Evolutionary conservation across 805 yeast species (phyloP).

Genomic region (Zygoascus biomembranicola): DNA sequence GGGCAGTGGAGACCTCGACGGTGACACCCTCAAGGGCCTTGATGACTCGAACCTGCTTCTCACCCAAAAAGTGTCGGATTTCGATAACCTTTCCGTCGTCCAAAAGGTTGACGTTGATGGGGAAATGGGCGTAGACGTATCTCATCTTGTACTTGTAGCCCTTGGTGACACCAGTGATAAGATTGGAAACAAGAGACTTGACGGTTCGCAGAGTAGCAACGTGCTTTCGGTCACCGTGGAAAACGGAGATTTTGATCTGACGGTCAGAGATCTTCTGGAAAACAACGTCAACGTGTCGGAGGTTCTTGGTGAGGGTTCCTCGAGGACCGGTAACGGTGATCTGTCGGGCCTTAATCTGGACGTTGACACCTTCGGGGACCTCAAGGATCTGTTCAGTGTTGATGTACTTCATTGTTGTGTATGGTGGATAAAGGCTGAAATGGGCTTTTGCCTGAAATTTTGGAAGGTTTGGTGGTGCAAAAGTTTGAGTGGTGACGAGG

Average conservation of each 20-base stretch:
- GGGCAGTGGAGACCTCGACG: constrained; percentile 69
- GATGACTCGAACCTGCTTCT: constrained; percentile 90
- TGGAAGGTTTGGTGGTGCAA: neutral
- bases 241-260: constrained; percentile 81
- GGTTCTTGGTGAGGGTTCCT: constrained; percentile 84
- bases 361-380: constrained; percentile 88
- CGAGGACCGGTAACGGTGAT: constrained; percentile 95
- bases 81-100: constrained; percentile 76
- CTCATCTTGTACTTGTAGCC: constrained; percentile 99
- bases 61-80: constrained; percentile 99
- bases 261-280: constrained; percentile 66
- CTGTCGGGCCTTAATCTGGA: constrained; percentile 83
- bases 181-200: constrained; percentile 87
- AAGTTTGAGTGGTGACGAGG: neutral
- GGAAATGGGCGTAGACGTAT: constrained; percentile 99
- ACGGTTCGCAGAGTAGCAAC: constrained; percentile 99
- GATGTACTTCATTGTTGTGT: constrained; percentile 74
- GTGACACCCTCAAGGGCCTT: constrained; percentile 83
- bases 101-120: constrained; percentile 92
- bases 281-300: constrained; percentile 91
- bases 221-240: constrained; percentile 99
- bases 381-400: constrained; percentile 78
- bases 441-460: neutral
- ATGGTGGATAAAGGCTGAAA: neutral
- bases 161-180: constrained; percentile 97